These are phyloP conservation scores for Aspergillus ibericus DNA, from an alignment of 2,329 filamentous ascomycete genomes.

Conservation along the genomic window DNA sequence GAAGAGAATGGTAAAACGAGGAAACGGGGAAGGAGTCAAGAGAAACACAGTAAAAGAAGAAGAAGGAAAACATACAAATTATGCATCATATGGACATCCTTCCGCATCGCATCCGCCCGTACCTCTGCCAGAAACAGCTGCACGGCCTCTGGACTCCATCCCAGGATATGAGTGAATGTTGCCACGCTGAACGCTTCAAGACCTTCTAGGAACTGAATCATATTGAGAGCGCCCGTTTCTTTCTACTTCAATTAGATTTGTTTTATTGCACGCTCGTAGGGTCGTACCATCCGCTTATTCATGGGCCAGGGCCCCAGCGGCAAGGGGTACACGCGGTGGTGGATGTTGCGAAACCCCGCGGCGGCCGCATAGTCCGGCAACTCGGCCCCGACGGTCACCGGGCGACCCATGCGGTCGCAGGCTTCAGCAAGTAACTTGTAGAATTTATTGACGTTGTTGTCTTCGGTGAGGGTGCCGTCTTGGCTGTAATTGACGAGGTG, in stretches of 20 bases:
- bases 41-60: too few species aligned
- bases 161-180: slow-evolving; percentile 3
- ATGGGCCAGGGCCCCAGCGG: slow-evolving; percentile 9
- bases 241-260: neutral
- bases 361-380: neutral
- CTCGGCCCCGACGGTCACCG: neutral
- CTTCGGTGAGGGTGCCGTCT: neutral
- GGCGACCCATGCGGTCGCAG: neutral
- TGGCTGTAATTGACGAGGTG: slow-evolving; percentile 8
- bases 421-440: slow-evolving; percentile 1
- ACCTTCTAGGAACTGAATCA: slow-evolving; percentile 7
- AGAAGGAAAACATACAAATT: slow-evolving; percentile 1
- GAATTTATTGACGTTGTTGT: slow-evolving; percentile 1
- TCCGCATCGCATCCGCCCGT: neutral
- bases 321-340: slow-evolving; percentile 1
- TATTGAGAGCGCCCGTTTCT: slow-evolving; percentile 6
- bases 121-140: slow-evolving; percentile 7
- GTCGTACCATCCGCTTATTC: slow-evolving; percentile 6
- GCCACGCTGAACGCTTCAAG: slow-evolving; percentile 4
- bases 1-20: too few species aligned
- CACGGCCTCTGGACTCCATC: slow-evolving; percentile 8
- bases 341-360: slow-evolving; percentile 6
- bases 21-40: too few species aligned
- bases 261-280: neutral
- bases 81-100: slow-evolving; percentile 8